Base-by-base conservation (phyloP, 2,329 filamentous ascomycete genomes). In the Pseudogymnoascus sp. region DNA sequence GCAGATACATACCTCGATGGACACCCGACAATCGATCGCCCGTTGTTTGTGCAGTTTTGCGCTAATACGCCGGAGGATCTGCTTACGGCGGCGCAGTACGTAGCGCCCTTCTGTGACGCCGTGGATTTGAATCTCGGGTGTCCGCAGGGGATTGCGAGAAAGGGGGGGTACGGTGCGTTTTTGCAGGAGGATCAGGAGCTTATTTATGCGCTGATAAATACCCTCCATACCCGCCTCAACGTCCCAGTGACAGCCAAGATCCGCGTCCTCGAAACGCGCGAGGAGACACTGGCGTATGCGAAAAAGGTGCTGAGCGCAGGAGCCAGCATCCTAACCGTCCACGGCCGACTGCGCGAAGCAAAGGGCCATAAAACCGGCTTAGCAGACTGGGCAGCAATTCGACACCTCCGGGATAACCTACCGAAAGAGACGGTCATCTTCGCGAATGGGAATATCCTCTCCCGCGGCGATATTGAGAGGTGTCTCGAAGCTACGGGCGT, bases 171-270 rank as follows among this genome's bases (percentile, higher is more conserved):
- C 72, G 95, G 95, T 21, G 89, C 93, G 0, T 99, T 98, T 72
- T 76, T 99, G 69, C 95, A 99, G 76, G 95, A 99, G 75, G 90
- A 98, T 71, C 92, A 92, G 80, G 85, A 87, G 21, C 79, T 96
- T 63, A 90, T 99, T 64, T 89, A 88, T 72, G 81, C 81, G n/a
- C 80, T 99, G 73, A 91, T 99, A 72, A 88, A 88, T 70, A 91
- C 80, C n/a, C 79, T 98, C 54, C 90, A 97, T 73, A 83, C 83
- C 43, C 84, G 92, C 64, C 81, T 99, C 2, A 78, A 88, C 2
- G 79, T 99, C 0, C 95, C 95, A 0, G 87, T 99, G 13, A 98
- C 95, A 1, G 95, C 93, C 25, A 99, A 99, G 78, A 96, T 99
- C 71, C 84, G 95, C 7, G 87, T 98, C 19, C 81, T 96, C 4